A percentile compares a stretch with the other conserved stretches of the same genome.
These are phyloP conservation scores for Helenozyma rhizophorensis DNA, from an alignment of 805 yeast genomes.

Conservation along the genomic window DNA sequence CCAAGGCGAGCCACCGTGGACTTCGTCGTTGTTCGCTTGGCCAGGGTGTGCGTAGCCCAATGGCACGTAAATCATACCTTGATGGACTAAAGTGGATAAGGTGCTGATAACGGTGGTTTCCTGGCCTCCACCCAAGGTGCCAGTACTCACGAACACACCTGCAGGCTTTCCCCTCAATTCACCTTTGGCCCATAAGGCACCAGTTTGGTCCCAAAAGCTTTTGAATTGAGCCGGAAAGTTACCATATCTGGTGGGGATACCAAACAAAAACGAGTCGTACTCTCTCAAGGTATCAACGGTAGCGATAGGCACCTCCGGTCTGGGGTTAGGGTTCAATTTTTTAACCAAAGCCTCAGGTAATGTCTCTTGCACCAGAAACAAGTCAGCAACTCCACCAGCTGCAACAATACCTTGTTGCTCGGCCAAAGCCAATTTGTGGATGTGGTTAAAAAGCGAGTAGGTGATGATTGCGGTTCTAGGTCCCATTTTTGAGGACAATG, in stretches of 20 bases:
- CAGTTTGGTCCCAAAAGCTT: slow-evolving; percentile 73
- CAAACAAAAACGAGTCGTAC: slow-evolving; percentile 74
- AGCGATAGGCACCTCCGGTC: slow-evolving; percentile 38
- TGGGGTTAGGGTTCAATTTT: slow-evolving; percentile 53
- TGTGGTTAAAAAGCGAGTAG: slow-evolving; percentile 79
- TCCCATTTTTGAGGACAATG: slow-evolving; percentile 30
- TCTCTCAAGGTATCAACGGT: slow-evolving; percentile 49
- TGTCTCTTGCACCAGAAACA: slow-evolving; percentile 76
- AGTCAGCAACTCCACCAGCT: slow-evolving; percentile 65
- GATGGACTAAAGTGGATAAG: slow-evolving; percentile 61
- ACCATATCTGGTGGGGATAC: slow-evolving; percentile 79
- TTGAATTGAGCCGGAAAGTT: slow-evolving; percentile 72
- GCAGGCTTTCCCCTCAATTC: slow-evolving; percentile 68
- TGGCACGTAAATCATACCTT: slow-evolving; percentile 74
- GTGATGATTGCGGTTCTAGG: slow-evolving; percentile 40
- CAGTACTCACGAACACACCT: slow-evolving; percentile 68
- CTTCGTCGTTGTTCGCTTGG: slow-evolving; percentile 54
- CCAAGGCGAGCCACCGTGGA: slow-evolving; percentile 83
- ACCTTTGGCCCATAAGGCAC: slow-evolving; percentile 71
- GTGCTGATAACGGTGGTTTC: slow-evolving; percentile 63
- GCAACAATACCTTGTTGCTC: slow-evolving; percentile 63
- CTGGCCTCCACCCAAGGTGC: slow-evolving; percentile 75
- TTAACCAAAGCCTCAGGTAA: slow-evolving; percentile 54
- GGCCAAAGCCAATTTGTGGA: slow-evolving; percentile 61
- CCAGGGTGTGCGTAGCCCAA: slow-evolving; percentile 66